Conservation (phyloP, 192 early-diverging fungal species). For the Gonapodya prolifera region DNA sequence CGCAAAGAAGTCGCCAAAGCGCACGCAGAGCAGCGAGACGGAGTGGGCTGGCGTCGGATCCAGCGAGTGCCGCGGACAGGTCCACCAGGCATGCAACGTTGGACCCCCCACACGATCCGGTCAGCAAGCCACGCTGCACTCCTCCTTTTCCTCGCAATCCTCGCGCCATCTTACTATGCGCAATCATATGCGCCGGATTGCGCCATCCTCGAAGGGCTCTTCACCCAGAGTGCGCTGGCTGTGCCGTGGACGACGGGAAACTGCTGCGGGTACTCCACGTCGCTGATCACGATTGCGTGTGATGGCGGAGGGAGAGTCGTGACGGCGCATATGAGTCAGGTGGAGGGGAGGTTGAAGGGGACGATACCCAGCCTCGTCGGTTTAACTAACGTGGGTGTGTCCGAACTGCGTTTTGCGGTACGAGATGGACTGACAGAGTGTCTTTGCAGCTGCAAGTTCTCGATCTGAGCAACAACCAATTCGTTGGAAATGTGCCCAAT, state of each 20-base stretch:
- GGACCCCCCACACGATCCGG: too few relatives aligned
- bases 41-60: too few relatives aligned
- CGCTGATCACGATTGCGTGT: not conserved
- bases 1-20: too few relatives aligned
- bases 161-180: not conserved
- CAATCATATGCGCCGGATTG: not conserved
- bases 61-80: too few relatives aligned
- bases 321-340: not conserved
- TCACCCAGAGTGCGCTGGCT: not conserved
- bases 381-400: not conserved
- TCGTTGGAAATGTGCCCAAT: not conserved
- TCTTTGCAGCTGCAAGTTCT: too few relatives aligned
- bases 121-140: too few relatives aligned
- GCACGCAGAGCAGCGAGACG: too few relatives aligned
- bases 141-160: not conserved
- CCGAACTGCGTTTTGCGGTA: too few relatives aligned
- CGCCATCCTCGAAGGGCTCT: not conserved
- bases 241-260: not conserved
- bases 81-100: too few relatives aligned
- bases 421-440: too few relatives aligned
- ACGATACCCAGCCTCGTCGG: not conserved
- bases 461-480: too few relatives aligned
- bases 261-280: not conserved
- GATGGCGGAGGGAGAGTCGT: not conserved
- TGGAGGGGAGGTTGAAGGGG: not conserved